These are phyloP conservation scores for Amauroascus verrucosus DNA, from an alignment of 2,329 filamentous ascomycete genomes.

Conservation along the genomic window DNA sequence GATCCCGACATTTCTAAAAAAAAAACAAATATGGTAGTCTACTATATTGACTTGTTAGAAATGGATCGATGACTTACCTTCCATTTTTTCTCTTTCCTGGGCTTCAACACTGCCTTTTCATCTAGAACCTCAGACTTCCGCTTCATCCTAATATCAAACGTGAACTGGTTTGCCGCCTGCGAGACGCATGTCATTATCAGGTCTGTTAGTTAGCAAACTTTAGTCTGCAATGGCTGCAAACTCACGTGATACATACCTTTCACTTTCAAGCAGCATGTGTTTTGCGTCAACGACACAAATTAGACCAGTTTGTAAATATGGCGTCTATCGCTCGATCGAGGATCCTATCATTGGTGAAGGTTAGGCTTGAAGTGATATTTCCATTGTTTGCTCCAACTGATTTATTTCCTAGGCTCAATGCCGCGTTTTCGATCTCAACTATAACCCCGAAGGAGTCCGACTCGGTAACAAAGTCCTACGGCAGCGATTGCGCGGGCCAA, in stretches of 20 bases:
- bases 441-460: conserved; percentile 72
- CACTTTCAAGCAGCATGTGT: no score
- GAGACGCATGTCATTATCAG: no score
- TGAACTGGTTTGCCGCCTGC: no score
- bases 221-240: no score
- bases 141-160: conserved; percentile 3
- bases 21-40: background rate
- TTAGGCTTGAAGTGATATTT: conserved; percentile 28
- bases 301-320: conserved; percentile 28
- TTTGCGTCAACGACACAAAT: background rate
- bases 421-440: conserved; percentile 80
- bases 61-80: conserved; percentile 5
- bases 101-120: background rate
- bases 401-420: conserved; percentile 60
- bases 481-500: conserved; percentile 74
- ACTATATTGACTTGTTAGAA: no score
- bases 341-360: conserved; percentile 66
- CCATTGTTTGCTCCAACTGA: background rate
- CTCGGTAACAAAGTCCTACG: conserved; percentile 87
- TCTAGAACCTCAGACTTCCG: conserved; percentile 9
- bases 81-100: conserved; percentile 9
- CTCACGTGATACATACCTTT: no score
- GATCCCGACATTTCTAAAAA: conserved; percentile 5
- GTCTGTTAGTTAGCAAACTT: no score
- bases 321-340: conserved; percentile 42